A percentile compares a stretch with the other conserved stretches of the same genome.
Evolutionary conservation across 306 rosid genomes (phyloP).

Genomic region (Acmispon strigosus): DNA sequence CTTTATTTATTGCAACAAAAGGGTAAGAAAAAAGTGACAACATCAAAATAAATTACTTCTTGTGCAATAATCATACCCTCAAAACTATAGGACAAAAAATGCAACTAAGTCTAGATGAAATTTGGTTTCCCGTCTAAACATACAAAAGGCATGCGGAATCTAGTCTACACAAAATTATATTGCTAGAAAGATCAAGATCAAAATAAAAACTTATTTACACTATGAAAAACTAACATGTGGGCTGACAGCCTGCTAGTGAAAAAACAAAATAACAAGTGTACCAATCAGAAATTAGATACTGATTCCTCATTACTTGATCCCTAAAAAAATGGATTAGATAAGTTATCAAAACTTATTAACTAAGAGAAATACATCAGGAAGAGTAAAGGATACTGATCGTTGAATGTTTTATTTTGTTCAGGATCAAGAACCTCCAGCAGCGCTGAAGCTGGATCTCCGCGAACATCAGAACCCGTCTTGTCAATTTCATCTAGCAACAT

Average conservation of each 20-base stretch:
- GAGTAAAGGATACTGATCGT: slow-evolving; percentile 89
- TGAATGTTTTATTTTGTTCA: slow-evolving; percentile 86
- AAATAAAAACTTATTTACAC: too few species aligned
- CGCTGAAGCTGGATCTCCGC: slow-evolving; percentile 99
- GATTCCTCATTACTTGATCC: slow-evolving; percentile 1
- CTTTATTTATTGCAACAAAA: slow-evolving; percentile 2
- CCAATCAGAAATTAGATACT: slow-evolving; percentile 4
- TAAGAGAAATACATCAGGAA: slow-evolving; percentile 1
- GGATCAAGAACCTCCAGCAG: slow-evolving; percentile 96
- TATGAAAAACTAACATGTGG: too few species aligned
- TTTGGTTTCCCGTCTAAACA: too few species aligned
- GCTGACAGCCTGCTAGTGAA: too few species aligned
- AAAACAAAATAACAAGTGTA: too few species aligned
- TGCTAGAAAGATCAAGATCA: too few species aligned
- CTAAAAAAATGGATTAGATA: neutral
- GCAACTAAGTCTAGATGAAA: too few species aligned
- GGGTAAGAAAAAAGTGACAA: neutral
- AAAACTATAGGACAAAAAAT: too few species aligned
- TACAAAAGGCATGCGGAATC: too few species aligned
- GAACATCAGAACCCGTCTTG: slow-evolving; percentile 94
- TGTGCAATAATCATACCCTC: neutral
- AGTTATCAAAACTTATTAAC: neutral
- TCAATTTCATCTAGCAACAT: slow-evolving; percentile 95
- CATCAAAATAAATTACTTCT: neutral
- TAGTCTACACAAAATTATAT: too few species aligned